These are phyloP conservation scores for Waitea zeae DNA, from an alignment of 1,284 basidiomycete species.

Conservation along the genomic window DNA sequence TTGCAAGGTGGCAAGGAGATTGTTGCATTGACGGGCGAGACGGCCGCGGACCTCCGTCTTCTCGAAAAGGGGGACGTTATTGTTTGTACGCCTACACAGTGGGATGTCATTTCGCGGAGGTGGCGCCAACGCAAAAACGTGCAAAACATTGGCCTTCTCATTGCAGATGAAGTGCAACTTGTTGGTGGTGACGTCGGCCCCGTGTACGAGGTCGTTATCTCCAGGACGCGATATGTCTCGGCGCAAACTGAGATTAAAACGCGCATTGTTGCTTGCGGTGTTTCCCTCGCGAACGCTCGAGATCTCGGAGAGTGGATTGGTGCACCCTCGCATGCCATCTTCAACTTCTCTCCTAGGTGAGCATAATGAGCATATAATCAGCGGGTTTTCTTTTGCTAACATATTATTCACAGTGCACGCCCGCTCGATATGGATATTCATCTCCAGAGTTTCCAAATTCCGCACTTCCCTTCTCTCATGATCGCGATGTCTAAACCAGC, in stretches of 20 bases:
- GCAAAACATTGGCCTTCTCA: conserved; percentile 81
- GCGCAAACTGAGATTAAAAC: conserved; percentile 89
- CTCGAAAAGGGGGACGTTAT: conserved; percentile 88
- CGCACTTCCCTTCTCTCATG: conserved; percentile 98
- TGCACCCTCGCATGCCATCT: conserved; percentile 80
- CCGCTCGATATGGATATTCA: conserved; percentile 97
- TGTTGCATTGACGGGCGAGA: conserved; percentile 86
- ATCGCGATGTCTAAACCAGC: conserved; percentile 98
- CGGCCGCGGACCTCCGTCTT: conserved; percentile 81
- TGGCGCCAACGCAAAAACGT: conserved; percentile 98
- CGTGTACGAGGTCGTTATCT: conserved; percentile 92
- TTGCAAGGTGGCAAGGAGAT: conserved; percentile 87
- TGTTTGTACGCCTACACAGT: conserved; percentile 86
- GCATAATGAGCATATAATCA: no score
- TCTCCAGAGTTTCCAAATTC: conserved; percentile 86
- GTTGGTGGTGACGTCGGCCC: conserved; percentile 88
- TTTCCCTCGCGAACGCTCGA: conserved; percentile 90
- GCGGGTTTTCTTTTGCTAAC: conserved; percentile 2
- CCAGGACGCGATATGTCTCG: conserved; percentile 86
- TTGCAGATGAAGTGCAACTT: conserved; percentile 91
- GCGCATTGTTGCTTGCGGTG: conserved; percentile 85
- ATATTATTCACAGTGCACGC: conserved; percentile 46
- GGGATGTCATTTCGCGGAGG: conserved; percentile 91
- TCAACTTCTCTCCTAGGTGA: conserved; percentile 92
- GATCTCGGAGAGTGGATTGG: conserved; percentile 99